Base-by-base conservation (phyloP, 169 alveolate genomes). In the Plasmodium knowlesi region DNA sequence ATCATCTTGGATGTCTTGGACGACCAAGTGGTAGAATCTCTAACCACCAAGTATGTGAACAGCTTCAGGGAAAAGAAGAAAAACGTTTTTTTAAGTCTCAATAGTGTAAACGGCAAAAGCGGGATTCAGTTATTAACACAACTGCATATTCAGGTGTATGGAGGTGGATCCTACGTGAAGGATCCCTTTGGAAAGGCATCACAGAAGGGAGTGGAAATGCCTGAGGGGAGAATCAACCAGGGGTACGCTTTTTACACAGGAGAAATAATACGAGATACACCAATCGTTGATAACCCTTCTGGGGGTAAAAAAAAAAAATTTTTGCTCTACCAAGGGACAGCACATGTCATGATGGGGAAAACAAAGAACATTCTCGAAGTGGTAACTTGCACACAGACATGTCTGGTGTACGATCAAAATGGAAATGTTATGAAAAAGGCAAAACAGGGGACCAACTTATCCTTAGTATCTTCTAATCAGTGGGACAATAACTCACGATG, bases 281-380 rank as follows among this genome's bases (percentile, higher is more conserved):
- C 95, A 30, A 91, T 91, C 39, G 34, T 43, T 81, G 6, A 2
- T 67, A 19, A 67, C 37, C 76, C 30, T 25, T 19, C 37, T n/a
- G 37, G n/a, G 28, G 61, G 30, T 30, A 32, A 57, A 14, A 25
- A 37, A 81, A 76, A 14, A 12, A 85, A 43, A 73, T n/a, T 14
- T 25, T 70, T 91, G 2, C 61, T 91, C 72, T 91, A 71, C 50
- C 82, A 91, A 82, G 95, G 95, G 14, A 91, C 95, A 6, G 95
- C 92, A 19, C 95, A 91, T 81, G 72, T 84, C 5, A 71, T 91
- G 39, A 81, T 81, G 37, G 37, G 72, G 28, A 82, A 91, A 50
- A 30, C 73, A 22, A 91, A 91, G 43, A 39, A 91, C 57, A 81
- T 43, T 25, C 53, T 91, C 53, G 71, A 81, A 6, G 34, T 91